Evolutionary conservation across 306 rosid genomes (phyloP).

Genomic region (Oxytropis ochrocephala): DNA sequence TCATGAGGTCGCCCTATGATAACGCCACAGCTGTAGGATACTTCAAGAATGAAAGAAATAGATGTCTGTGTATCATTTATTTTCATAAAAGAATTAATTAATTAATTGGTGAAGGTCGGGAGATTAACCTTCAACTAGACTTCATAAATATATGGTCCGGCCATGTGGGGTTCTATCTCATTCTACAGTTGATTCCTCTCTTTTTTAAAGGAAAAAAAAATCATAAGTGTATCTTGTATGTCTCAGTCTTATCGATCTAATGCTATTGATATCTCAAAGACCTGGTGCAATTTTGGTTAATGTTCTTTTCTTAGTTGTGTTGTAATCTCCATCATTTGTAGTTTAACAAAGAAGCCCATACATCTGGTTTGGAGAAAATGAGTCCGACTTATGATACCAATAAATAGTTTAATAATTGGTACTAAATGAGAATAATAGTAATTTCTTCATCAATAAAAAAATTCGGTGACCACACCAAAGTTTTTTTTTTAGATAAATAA

Average conservation of each 20-base stretch:
- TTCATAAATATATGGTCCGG: neutral
- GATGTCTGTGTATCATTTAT: neutral
- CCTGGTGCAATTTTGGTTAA: neutral
- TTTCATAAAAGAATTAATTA: neutral
- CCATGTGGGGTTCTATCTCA: constrained; percentile 1
- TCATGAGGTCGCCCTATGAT: constrained; percentile 14
- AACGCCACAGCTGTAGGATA: neutral
- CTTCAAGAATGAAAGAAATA: neutral
- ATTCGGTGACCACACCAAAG: too few species aligned
- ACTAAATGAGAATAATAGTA: too few species aligned
- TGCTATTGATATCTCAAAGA: neutral
- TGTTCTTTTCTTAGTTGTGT: neutral
- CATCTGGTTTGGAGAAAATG: too few species aligned
- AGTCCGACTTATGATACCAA: too few species aligned
- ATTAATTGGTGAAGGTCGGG: constrained; percentile 5
- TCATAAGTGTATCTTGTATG: neutral
- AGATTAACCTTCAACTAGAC: neutral
- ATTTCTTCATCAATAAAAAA: too few species aligned
- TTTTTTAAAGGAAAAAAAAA: neutral
- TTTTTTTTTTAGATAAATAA: too few species aligned
- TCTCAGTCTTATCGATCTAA: neutral
- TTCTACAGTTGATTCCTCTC: neutral
- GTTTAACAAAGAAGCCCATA: too few species aligned
- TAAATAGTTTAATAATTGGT: too few species aligned
- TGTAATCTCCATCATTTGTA: neutral